phyloP scores from a whole-genome alignment of 2,329 filamentous ascomycete genomes.

The Aspergillus ruber region DNA sequence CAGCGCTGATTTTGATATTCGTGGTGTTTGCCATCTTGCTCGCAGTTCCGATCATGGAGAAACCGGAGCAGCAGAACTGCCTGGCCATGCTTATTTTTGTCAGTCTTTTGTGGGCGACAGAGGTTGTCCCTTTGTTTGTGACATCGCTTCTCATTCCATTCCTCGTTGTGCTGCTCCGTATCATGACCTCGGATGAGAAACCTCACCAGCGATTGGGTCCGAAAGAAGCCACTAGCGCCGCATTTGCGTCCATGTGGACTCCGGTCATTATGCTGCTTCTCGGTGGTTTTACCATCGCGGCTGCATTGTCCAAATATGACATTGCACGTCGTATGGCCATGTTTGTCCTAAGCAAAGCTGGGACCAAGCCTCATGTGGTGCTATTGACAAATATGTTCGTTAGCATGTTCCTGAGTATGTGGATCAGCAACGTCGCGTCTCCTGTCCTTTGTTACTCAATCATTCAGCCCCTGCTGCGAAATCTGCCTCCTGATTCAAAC shows the following conservation, averaged over 20 bases:
- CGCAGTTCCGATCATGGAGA: constrained; percentile 72
- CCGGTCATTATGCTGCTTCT: constrained; percentile 97
- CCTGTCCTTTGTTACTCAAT: constrained; percentile 97
- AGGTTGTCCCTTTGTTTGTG: constrained; percentile 94
- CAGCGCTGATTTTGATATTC: constrained; percentile 65
- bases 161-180: constrained; percentile 76
- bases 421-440: constrained; percentile 96
- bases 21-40: constrained; percentile 69
- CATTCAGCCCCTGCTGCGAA: constrained; percentile 94
- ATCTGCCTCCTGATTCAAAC: constrained; percentile 78
- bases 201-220: constrained; percentile 66
- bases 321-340: constrained; percentile 97
- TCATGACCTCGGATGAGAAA: constrained; percentile 70
- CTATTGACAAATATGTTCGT: constrained; percentile 98
- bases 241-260: constrained; percentile 97
- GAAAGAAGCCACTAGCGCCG: constrained; percentile 72
- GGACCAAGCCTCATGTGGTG: constrained; percentile 81
- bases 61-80: constrained; percentile 90
- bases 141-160: constrained; percentile 93
- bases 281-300: constrained; percentile 91
- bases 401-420: constrained; percentile 95
- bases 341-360: constrained; percentile 91
- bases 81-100: constrained; percentile 90
- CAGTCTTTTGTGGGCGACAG: constrained; percentile 91
- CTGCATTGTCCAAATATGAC: constrained; percentile 91